A percentile compares a stretch with the other conserved stretches of the same genome.
Evolutionary conservation across 2,329 filamentous ascomycete species (phyloP).

Genomic region (Cercospora canescens): DNA sequence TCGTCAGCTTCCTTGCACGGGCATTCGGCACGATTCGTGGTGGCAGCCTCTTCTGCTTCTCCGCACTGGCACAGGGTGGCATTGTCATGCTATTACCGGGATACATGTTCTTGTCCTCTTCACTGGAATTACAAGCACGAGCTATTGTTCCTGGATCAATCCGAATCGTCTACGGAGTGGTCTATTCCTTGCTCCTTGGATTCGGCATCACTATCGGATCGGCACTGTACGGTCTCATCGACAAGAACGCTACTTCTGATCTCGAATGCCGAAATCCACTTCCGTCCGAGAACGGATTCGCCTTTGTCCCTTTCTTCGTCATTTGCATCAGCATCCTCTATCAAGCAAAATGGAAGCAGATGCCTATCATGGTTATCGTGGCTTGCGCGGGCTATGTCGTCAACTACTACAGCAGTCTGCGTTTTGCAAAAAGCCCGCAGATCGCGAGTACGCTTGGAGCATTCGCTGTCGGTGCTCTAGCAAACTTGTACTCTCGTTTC

Average conservation of each 20-base stretch:
- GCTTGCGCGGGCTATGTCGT: conserved; percentile 72
- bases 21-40: conserved; percentile 47
- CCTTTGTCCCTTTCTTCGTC: conserved; percentile 73
- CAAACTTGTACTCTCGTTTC: conserved; percentile 73
- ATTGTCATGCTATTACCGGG: conserved; percentile 52
- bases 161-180: conserved; percentile 53
- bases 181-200: conserved; percentile 54
- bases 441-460: conserved; percentile 77
- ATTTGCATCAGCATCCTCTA: conserved; percentile 75
- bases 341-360: conserved; percentile 76
- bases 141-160: conserved; percentile 50
- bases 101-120: conserved; percentile 47
- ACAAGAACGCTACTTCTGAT: conserved; percentile 45
- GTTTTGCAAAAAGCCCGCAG: conserved; percentile 68
- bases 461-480: conserved; percentile 71
- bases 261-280: conserved; percentile 50
- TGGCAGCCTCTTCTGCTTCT: conserved; percentile 49
- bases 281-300: conserved; percentile 59
- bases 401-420: conserved; percentile 68
- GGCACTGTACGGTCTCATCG: conserved; percentile 49
- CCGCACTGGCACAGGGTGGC: conserved; percentile 49
- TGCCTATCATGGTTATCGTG: conserved; percentile 73
- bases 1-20: conserved; percentile 50
- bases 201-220: conserved; percentile 53
- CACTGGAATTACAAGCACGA: conserved; percentile 48